Evolutionary conservation across 1,139 yeast genomes (phyloP), one percentile per base, ranked within the genome.

Genomic region (Suhomyces atakaporum): DNA sequence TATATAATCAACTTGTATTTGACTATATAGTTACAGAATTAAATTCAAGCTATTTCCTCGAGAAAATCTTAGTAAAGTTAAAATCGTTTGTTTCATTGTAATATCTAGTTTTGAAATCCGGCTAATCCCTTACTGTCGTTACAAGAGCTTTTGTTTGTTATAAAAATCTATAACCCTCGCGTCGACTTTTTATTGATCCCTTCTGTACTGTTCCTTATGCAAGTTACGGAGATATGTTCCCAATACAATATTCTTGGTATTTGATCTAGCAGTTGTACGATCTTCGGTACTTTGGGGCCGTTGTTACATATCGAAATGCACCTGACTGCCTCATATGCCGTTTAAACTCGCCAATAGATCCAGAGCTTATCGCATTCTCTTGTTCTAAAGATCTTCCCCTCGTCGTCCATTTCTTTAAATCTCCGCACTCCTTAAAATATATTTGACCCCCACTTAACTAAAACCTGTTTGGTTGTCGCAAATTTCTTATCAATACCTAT

Each of bases 401-500:
- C 20, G 20, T 18, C 20, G 5, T 8, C 20, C 8, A 5, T 8
- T 18, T 5, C 7, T 18, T 18, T 22, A n/a, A 8, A 6, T 5
- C 11, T 22, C 24, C 24, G 8, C 21, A 22, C 11, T n/a, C 12
- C 26, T 12, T 12, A n/a, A n/a, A n/a, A n/a, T n/a, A n/a, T n/a
- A n/a, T n/a, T n/a, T n/a, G n/a, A n/a, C n/a, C 26, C 26, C 26
- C 26, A 12, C 26, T 24, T 11, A 12, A 15, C 24, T 22, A 22
- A 22, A 8, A 11, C 5, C 6, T 10, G 4, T 10, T 24, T n/a
- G 15, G 14, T 24, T 24, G 26, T 24, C 26, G 26, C 26, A 24
- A 24, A 11, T 5, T 24, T 24, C 26, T 24, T 24, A 24, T 24
- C 26, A n/a, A n/a, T n/a, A n/a, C n/a, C n/a, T n/a, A n/a, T n/a